Evolutionary conservation across 176 grass and related monocot genomes (phyloP).

Genomic region (Bromus sterilis): DNA sequence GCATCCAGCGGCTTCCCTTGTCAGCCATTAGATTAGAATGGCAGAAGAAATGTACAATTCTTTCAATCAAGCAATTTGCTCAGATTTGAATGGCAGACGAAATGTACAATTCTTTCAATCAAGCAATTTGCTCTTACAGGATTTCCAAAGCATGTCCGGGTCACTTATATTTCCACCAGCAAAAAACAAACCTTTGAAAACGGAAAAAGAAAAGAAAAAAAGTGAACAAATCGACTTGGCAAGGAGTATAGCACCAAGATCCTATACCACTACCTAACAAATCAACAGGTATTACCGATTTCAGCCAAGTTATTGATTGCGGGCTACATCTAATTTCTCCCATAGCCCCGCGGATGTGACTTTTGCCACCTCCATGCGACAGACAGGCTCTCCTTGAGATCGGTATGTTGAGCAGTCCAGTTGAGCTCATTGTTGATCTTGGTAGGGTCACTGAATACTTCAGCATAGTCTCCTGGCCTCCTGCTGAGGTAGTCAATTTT

Average conservation of each 20-base stretch:
- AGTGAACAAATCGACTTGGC: neutral
- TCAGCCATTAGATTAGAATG: neutral
- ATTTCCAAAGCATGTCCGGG: constrained; percentile 34
- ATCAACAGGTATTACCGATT: constrained; percentile 34
- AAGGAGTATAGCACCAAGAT: constrained; percentile 24
- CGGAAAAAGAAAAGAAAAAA: neutral
- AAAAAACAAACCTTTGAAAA: constrained; percentile 27
- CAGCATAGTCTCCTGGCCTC: constrained; percentile 75
- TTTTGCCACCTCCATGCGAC: constrained; percentile 82
- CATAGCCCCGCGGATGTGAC: constrained; percentile 49
- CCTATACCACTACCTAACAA: constrained; percentile 38
- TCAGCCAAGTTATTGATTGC: constrained; percentile 20
- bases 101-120: constrained; percentile 47
- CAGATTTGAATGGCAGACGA: neutral
- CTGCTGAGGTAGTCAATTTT: constrained; percentile 66
- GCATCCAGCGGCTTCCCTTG: neutral
- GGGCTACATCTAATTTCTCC: constrained; percentile 21
- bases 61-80: too few relatives aligned
- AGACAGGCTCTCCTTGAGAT: constrained; percentile 59
- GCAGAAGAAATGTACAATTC: constrained; percentile 39
- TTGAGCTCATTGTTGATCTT: constrained; percentile 74
- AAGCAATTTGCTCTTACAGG: constrained; percentile 24
- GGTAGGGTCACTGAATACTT: constrained; percentile 74
- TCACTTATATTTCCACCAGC: constrained; percentile 19
- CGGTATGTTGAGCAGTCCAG: constrained; percentile 57